Evolutionary conservation across 1,284 basidiomycete species (phyloP).

Genomic region (Rhodotorula sp.): DNA sequence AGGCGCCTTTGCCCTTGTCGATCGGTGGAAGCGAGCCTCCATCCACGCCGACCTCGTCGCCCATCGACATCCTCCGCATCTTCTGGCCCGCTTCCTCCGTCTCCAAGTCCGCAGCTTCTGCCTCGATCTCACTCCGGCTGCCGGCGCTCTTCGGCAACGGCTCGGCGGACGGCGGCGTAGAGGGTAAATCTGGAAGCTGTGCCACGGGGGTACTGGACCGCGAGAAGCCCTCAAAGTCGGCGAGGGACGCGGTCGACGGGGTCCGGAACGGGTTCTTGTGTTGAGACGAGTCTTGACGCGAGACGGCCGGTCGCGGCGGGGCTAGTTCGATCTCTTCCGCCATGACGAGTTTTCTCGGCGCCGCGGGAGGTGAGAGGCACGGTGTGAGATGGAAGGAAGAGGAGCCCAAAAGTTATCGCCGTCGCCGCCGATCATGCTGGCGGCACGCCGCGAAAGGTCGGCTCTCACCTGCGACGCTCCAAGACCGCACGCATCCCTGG

Average conservation of each 20-base stretch:
- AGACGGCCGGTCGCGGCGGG: neutral
- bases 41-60: neutral
- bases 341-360: neutral
- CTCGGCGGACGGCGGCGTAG: constrained; percentile 1
- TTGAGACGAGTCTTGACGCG: neutral
- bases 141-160: neutral
- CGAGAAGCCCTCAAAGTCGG: constrained; percentile 2
- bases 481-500: no score
- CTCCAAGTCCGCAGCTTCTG: neutral
- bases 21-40: constrained; percentile 44
- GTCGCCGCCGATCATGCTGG: neutral
- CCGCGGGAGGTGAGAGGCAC: neutral
- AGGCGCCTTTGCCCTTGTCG: constrained; percentile 48
- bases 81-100: constrained; percentile 12
- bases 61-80: constrained; percentile 14
- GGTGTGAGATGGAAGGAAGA: neutral
- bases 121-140: no score
- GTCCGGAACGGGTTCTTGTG: constrained; percentile 6
- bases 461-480: no score
- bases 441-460: neutral
- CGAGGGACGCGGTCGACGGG: neutral
- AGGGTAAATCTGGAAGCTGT: neutral
- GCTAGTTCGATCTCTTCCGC: constrained; percentile 6
- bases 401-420: neutral
- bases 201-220: neutral